A percentile compares a stretch with the other conserved stretches of the same genome.
phyloP scores from a whole-genome alignment of 345 rosid genomes.

The Moricandia moricandioides region DNA sequence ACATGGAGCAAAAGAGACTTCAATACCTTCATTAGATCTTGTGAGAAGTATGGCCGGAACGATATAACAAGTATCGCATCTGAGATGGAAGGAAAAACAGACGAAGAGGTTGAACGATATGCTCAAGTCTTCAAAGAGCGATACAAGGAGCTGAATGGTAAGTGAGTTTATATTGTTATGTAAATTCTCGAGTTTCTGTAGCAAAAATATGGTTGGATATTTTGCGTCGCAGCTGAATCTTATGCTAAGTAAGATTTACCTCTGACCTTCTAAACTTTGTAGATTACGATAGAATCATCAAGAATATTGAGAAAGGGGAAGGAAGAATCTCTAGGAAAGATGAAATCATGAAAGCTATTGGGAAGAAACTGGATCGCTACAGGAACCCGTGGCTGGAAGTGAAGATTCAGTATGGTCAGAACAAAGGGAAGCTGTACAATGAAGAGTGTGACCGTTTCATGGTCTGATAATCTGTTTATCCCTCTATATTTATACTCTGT shows the following conservation, averaged over 20 bases:
- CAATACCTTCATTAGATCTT: conserved; percentile 81
- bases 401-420: conserved; percentile 97
- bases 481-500: not conserved
- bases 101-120: conserved; percentile 90
- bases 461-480: conserved; percentile 40
- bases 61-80: conserved; percentile 75
- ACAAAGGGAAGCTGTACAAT: conserved; percentile 92
- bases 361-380: conserved; percentile 96
- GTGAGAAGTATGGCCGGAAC: conserved; percentile 95
- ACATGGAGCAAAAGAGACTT: conserved; percentile 98
- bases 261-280: conserved; percentile 2
- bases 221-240: not conserved
- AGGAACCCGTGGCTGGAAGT: conserved; percentile 96
- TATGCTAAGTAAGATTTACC: conserved; percentile 4
- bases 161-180: conserved; percentile 15
- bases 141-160: conserved; percentile 83
- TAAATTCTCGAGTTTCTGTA: not conserved
- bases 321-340: conserved; percentile 93
- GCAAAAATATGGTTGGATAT: not conserved
- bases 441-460: conserved; percentile 97
- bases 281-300: conserved; percentile 95
- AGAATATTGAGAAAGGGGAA: conserved; percentile 97
- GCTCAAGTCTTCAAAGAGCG: conserved; percentile 83
- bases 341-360: conserved; percentile 98
- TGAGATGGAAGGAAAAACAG: conserved; percentile 96